These are phyloP conservation scores for Auxenochlorella pyrenoidosa DNA, from an alignment of 139 green algal genomes.

Conservation along the genomic window DNA sequence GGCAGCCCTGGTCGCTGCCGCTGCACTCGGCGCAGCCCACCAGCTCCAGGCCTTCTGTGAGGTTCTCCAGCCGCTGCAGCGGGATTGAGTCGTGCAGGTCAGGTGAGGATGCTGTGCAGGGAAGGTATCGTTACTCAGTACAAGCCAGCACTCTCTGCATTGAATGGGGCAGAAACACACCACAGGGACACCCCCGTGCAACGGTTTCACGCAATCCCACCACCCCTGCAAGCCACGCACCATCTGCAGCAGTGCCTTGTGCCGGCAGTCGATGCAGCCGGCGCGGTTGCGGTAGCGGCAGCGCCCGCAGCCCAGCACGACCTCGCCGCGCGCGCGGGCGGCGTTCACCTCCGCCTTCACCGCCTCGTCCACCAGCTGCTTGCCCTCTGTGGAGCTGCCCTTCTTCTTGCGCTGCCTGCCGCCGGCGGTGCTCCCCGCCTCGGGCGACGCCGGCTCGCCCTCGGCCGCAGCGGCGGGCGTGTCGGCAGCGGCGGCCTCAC, in stretches of 20 bases:
- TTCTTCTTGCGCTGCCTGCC: background rate
- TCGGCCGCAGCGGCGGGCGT: background rate
- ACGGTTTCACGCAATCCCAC: background rate
- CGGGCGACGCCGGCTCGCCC: background rate
- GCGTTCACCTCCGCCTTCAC: conserved; percentile 3
- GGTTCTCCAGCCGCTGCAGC: conserved; percentile 9
- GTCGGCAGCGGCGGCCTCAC: background rate
- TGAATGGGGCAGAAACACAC: too few relatives aligned
- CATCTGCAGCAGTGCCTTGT: conserved; percentile 19
- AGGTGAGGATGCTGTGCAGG: background rate
- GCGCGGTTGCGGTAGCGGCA: conserved; percentile 8
- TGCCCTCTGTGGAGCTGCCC: background rate
- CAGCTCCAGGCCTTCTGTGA: background rate
- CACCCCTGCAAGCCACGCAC: background rate
- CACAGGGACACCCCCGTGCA: background rate
- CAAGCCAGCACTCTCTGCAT: background rate
- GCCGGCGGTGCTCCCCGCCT: background rate
- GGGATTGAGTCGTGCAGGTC: too few relatives aligned
- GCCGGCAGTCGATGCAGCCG: conserved; percentile 29
- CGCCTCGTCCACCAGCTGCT: conserved; percentile 1
- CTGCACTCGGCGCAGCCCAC: conserved; percentile 21
- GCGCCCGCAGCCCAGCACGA: conserved; percentile 28
- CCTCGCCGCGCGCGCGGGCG: background rate
- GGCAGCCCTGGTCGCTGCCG: conserved; percentile 8
- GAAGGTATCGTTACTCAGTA: too few relatives aligned